phyloP scores from a whole-genome alignment of 192 early-diverging fungal genomes.

The Umbelopsis vinacea region DNA sequence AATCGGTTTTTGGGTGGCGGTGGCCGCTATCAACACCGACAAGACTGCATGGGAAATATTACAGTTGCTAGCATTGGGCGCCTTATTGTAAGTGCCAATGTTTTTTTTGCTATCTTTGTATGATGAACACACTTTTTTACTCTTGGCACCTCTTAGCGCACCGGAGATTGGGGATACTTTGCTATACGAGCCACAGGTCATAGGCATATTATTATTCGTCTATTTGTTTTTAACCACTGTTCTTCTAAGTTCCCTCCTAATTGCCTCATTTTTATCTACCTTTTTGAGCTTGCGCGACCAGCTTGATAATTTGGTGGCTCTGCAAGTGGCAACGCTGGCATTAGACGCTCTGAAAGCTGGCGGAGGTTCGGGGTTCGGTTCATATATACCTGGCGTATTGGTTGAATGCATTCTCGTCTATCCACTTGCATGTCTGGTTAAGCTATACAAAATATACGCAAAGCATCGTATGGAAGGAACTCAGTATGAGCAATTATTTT shows the following conservation, averaged over 20 bases:
- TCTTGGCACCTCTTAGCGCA: constrained; percentile 26
- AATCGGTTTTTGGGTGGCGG: constrained; percentile 36
- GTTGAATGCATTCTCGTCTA: constrained; percentile 6
- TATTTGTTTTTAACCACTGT: constrained; percentile 37
- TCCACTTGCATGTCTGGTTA: neutral
- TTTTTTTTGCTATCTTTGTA: neutral
- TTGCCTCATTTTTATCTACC: constrained; percentile 35
- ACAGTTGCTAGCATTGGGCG: constrained; percentile 35
- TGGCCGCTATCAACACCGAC: constrained; percentile 34
- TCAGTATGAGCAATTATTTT: neutral
- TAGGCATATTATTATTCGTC: constrained; percentile 27
- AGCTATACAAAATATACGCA: too few relatives aligned
- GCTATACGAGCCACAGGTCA: constrained; percentile 30
- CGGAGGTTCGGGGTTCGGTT: constrained; percentile 1
- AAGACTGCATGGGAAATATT: constrained; percentile 27
- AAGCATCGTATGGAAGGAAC: neutral
- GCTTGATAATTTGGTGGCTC: constrained; percentile 5
- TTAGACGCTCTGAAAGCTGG: constrained; percentile 3
- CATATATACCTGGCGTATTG: neutral
- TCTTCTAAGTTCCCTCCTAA: constrained; percentile 26
- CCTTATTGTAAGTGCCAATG: constrained; percentile 36
- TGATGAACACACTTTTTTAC: neutral
- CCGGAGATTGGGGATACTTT: constrained; percentile 39
- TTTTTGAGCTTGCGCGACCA: constrained; percentile 11
- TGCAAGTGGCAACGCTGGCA: neutral